Base-by-base conservation (phyloP, 75 land plant genomes). In the Selaginella moellendorffii region DNA sequence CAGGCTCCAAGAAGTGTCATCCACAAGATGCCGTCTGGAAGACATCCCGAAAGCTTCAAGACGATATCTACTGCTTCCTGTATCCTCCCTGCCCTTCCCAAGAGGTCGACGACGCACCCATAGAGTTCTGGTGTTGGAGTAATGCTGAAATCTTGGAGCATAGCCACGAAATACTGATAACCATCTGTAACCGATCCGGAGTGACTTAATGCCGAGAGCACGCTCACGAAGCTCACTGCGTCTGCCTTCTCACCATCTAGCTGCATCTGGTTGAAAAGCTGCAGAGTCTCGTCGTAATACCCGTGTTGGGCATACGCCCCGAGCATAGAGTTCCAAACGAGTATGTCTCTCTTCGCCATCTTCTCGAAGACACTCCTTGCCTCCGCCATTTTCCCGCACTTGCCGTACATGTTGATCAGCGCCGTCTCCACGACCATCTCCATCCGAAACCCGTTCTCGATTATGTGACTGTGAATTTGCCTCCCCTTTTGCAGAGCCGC, bases 381-480 rank as follows among this genome's bases (percentile, higher is more conserved):
- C 21, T 56, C 59, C 21, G 5, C 59, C n/a, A 56, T 2, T n/a
- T 56, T 56, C 24, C 59, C 59, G n/a, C 59, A 56, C 59, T 56
- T 24, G n/a, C 21, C 24, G 24, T 52, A 56, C 59, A 56, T 56
- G 25, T 82, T 78, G 12, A 82, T 51, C 24, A 82, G 74, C 0
- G 79, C 67, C 52, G 72, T 78, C 10, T 70, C 79, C 27, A 79
- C 79, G 53, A 72, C 72, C 20, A 70, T 56, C 29, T 82, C 71
- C 59, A 25, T 18, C 22, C 75, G 71, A 29, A 76, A 67, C 1
- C 84, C 81, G 31, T 28, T 24, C 61, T 62, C 63, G 17, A 73
- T 56, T 20, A 76, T 64, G 28, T 64, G 65, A 1, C 64, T 69
- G 65, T 82, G 84, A 1, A 82, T 56, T 62, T 76, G 79, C 54